Conservation (phyloP, 768 basidiomycete genomes). For the Phaeotremella skinneri region DNA sequence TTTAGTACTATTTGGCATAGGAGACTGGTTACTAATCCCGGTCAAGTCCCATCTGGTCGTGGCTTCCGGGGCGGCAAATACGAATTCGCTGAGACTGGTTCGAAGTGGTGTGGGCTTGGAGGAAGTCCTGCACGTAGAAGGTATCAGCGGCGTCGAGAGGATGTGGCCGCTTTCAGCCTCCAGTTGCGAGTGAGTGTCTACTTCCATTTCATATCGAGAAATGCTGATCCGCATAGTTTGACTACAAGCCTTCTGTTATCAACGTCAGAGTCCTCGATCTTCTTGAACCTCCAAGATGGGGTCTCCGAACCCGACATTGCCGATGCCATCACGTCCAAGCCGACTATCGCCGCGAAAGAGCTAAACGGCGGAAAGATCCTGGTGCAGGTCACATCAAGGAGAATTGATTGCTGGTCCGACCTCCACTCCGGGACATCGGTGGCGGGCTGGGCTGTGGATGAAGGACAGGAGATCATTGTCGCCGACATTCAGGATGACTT, state of each 20-base stretch:
- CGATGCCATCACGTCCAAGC: slow-evolving; percentile 14
- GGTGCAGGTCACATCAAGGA: slow-evolving; percentile 23
- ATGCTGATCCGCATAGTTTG: slow-evolving; percentile 4
- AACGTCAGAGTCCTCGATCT: slow-evolving; percentile 12
- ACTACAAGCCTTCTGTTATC: slow-evolving; percentile 23
- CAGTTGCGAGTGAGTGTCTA: slow-evolving; percentile 6
- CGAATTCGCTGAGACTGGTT: slow-evolving; percentile 42
- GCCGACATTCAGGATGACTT: slow-evolving; percentile 13
- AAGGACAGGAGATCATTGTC: slow-evolving; percentile 18
- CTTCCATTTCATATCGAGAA: not conserved
- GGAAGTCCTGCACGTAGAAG: slow-evolving; percentile 29
- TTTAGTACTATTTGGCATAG: not conserved
- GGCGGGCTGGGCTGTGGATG: slow-evolving; percentile 10
- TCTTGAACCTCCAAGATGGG: slow-evolving; percentile 22
- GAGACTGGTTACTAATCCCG: slow-evolving; percentile 6
- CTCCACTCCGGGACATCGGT: slow-evolving; percentile 14
- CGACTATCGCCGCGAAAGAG: slow-evolving; percentile 35
- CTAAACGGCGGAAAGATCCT: slow-evolving; percentile 12
- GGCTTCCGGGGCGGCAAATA: slow-evolving; percentile 44
- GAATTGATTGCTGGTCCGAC: slow-evolving; percentile 31
- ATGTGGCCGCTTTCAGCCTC: slow-evolving; percentile 30
- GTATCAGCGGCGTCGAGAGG: slow-evolving; percentile 30
- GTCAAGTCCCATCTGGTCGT: slow-evolving; percentile 43
- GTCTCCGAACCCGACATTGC: slow-evolving; percentile 9
- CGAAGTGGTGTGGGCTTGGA: slow-evolving; percentile 48